Base-by-base conservation (phyloP, 345 rosid species). In the Cardiospermum halicacabum region DNA sequence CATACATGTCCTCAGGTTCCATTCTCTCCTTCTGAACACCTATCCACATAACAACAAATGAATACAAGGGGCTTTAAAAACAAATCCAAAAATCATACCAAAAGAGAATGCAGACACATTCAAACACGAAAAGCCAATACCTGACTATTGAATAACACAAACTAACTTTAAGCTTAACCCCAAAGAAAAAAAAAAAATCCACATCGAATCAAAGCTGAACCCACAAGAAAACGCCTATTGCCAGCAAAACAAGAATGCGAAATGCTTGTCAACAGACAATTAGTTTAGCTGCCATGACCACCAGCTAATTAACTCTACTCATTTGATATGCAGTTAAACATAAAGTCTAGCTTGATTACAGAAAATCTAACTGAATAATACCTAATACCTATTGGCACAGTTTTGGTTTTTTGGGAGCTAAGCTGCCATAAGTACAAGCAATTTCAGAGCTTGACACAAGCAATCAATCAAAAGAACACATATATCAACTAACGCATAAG, bases 1-100 rank as follows among this genome's bases (percentile, higher is more conserved):
- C 81, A 75, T 91, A 91, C 92, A 91, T 82, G 77, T 88, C 97
- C 32, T 91, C 96, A 0, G 96, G 85, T 62, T 82, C 85, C 97
- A 91, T 89, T 83, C 97, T 86, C 88, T 94, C 99, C 86, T 94
- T 94, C 81, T 94, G 99, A 62, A 94, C 99, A 55, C 98, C 97
- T 93, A 68, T 13, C 2, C 31, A 72, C 51, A 60, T n/a, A 49
- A 53, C 71, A 76, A 45, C 66, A 59, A 26, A 56, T 42, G 30
- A 55, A 53, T 28, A 58, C 30, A 57, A 58, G 5, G 19, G 42
- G 54, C 60, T 60, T 26, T 11, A 34, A 30, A 34, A 22, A 10
- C 49, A 36, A 12, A 5, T 54, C 28, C 55, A 48, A 15, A 42
- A 26, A 62, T 62, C 53, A 62, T 48, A 53, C 31, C 58, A 25